Conservation (phyloP, 108 stramenopile genomes). For the Nitzschia palea region DNA sequence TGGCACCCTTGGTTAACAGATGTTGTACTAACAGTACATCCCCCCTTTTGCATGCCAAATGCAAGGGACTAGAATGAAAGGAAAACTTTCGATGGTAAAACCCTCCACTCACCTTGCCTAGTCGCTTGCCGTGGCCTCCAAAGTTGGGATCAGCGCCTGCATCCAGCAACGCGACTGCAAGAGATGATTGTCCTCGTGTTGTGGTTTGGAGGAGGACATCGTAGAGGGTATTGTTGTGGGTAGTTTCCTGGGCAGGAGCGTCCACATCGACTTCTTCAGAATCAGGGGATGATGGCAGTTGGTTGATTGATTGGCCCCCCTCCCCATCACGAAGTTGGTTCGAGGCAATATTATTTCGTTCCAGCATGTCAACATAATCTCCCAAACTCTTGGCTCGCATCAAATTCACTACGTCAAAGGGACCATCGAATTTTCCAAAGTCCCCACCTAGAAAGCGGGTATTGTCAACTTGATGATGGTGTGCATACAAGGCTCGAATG, state of each 20-base stretch:
- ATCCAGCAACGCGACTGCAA: slow-evolving; percentile 57
- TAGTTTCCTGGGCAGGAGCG: background rate
- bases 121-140: slow-evolving; percentile 37
- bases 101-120: slow-evolving; percentile 44
- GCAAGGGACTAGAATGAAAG: slow-evolving; percentile 69
- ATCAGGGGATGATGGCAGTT: background rate
- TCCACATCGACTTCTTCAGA: background rate
- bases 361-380: slow-evolving; percentile 73
- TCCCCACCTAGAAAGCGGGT: slow-evolving; percentile 71
- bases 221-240: slow-evolving; percentile 37
- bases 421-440: slow-evolving; percentile 58
- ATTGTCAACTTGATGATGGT: slow-evolving; percentile 59
- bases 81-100: slow-evolving; percentile 26
- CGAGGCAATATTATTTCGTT: slow-evolving; percentile 22
- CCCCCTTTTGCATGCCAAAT: slow-evolving; percentile 71
- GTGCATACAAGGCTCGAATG: slow-evolving; percentile 68
- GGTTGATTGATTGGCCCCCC: background rate
- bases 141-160: slow-evolving; percentile 69
- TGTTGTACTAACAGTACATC: slow-evolving; percentile 40
- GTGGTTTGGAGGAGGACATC: slow-evolving; percentile 64
- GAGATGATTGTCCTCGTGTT: slow-evolving; percentile 41
- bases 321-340: too few species aligned
- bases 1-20: slow-evolving; percentile 56
- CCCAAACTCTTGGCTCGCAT: slow-evolving; percentile 58
- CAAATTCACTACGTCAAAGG: slow-evolving; percentile 59